A percentile compares a stretch with the other conserved stretches of the same genome.
Evolutionary conservation across 169 alveolate genomes (phyloP).

Genomic region (Eimeria mitis): DNA sequence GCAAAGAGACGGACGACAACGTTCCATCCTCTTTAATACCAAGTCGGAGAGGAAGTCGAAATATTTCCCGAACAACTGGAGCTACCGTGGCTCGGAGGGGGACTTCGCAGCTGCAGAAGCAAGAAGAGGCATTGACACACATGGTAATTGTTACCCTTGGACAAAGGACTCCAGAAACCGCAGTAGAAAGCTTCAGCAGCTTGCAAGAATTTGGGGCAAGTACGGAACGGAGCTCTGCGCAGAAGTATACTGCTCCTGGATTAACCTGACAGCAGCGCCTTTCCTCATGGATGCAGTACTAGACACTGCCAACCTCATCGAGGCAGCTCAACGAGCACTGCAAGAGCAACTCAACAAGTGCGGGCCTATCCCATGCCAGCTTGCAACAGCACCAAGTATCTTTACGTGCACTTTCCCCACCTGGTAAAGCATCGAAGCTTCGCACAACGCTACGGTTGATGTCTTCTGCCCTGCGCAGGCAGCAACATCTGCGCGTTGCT

Average conservation of each 20-base stretch:
- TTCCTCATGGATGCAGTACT: conserved; percentile 72
- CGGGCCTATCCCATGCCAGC: background rate
- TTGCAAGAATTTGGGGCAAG: conserved; percentile 34
- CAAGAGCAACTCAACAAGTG: conserved; percentile 42
- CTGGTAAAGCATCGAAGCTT: background rate
- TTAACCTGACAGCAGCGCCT: conserved; percentile 78
- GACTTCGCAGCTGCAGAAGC: background rate
- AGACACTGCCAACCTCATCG: conserved; percentile 70
- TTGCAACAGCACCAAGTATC: background rate
- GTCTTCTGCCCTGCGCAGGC: conserved; percentile 28
- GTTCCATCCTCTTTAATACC: background rate
- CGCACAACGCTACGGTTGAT: background rate
- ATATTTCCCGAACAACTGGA: background rate
- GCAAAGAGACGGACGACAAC: background rate
- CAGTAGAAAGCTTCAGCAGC: background rate
- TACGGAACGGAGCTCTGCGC: conserved; percentile 62
- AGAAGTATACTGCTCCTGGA: conserved; percentile 64
- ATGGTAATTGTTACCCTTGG: background rate
- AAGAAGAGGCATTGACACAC: background rate
- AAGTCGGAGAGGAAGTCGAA: conserved; percentile 23
- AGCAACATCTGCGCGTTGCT: conserved; percentile 19
- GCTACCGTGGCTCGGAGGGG: background rate
- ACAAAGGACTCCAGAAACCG: conserved; percentile 1
- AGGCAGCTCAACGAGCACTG: conserved; percentile 63
- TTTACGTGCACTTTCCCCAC: background rate